A percentile compares a stretch with the other conserved stretches of the same genome.
These are phyloP conservation scores for Apiospora phragmitis DNA, from an alignment of 2,329 filamentous ascomycete species.

Conservation along the genomic window DNA sequence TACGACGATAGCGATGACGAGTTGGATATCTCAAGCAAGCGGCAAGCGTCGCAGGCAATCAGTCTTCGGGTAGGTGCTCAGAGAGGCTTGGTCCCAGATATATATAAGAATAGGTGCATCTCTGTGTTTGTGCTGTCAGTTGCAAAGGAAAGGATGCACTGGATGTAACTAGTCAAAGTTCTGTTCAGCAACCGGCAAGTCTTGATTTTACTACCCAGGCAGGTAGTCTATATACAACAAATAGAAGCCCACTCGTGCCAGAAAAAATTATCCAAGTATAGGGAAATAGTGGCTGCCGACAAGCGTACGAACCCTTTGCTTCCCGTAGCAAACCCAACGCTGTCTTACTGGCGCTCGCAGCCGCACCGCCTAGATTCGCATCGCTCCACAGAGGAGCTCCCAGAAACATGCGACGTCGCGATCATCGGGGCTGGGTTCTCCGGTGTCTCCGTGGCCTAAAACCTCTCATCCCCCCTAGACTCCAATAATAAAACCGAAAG, in stretches of 20 bases:
- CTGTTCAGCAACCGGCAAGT: background rate
- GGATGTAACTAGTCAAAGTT: no score
- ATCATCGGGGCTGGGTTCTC: constrained; percentile 19
- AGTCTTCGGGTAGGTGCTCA: background rate
- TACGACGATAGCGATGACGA: background rate
- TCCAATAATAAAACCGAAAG: background rate
- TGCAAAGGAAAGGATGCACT: no score
- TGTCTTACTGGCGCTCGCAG: constrained; percentile 18
- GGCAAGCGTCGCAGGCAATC: background rate
- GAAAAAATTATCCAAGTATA: background rate
- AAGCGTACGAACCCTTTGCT: constrained; percentile 11
- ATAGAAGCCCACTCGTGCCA: background rate
- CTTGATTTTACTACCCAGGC: background rate
- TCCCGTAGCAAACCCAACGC: constrained; percentile 16
- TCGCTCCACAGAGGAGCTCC: constrained; percentile 17
- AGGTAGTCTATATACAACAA: background rate
- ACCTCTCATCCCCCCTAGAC: constrained; percentile 8
- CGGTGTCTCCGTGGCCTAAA: constrained; percentile 17
- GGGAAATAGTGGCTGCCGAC: background rate
- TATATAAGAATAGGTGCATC: background rate
- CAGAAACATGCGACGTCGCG: constrained; percentile 15
- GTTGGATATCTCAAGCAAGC: background rate
- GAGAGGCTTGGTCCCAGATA: background rate
- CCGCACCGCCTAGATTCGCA: constrained; percentile 19
- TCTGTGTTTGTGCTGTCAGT: no score